Evolutionary conservation across 1,284 basidiomycete genomes (phyloP), one percentile per base, ranked within the genome.

Genomic region (Cerrena zonata): DNA sequence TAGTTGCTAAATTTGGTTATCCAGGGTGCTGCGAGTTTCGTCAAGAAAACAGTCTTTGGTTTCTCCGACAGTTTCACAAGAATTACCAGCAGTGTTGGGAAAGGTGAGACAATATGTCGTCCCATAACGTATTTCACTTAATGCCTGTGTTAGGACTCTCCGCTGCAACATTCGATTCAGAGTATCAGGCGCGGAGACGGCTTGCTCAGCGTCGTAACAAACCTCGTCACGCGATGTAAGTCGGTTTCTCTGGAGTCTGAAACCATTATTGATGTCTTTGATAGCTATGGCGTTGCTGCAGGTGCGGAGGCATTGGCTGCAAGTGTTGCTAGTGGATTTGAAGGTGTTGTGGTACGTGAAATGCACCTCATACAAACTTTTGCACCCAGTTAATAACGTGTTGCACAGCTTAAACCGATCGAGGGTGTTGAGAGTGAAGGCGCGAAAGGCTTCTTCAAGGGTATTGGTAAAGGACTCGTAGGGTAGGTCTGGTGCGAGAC

Each of bases 1-100:
- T 44, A 30, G 45, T 41, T 21, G 30, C n/a, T 26, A 22, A 30
- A 42, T 23, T n/a, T n/a, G n/a, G n/a, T n/a, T 36, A 24, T 53
- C 23, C 65, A 92, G 84, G 94, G 96, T 36, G 96, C 96, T 0
- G 94, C 96, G 7, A 97, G 93, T 65, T 95, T 99, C 62, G 91
- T 98, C 48, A 98, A 98, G 76, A 99, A 99, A 75, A 98, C 95
- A 0, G 91, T 98, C 11, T 99, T 98, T 62, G 96, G 96, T 27
- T 71, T 99, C 47, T 90, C 91, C 36, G 94, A 99, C 66, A 95
- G 91, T 64, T 79, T 99, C 67, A 95, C 94, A 23, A 99, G 98
- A 70, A 88, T 99, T 61, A 99, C 96, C 0, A 91, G 94, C 54
- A 95, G 91, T 65, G 86, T 99, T 57, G 93, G 95, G 38, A 99